Percentiles rank a stretch among this genome's conserved stretches.
Evolutionary conservation across 78 protist species (phyloP).

Genomic region (Parvularia atlantis): DNA sequence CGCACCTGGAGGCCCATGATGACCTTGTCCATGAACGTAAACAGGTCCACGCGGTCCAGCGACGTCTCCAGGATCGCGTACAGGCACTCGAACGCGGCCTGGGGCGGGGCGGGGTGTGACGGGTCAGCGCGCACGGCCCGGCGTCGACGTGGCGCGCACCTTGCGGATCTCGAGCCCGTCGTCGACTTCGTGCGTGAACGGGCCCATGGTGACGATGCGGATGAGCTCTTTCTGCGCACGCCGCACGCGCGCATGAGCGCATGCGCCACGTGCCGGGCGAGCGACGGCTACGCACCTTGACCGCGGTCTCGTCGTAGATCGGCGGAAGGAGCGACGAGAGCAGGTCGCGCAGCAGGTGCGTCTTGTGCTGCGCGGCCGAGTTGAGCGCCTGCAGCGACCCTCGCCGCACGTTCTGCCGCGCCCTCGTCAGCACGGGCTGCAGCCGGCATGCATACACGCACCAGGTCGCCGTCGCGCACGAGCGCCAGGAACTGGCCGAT

Average conservation of each 20-base stretch:
- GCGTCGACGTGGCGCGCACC: not conserved
- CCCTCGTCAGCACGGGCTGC: not conserved
- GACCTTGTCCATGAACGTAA: slow-evolving; percentile 39
- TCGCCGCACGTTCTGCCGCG: slow-evolving; percentile 53
- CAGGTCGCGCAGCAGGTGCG: slow-evolving; percentile 35
- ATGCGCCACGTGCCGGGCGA: not conserved
- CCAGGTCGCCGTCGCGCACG: slow-evolving; percentile 46
- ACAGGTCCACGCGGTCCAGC: slow-evolving; percentile 27
- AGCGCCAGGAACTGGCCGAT: slow-evolving; percentile 32
- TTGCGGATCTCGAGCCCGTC: slow-evolving; percentile 83
- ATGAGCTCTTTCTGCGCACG: slow-evolving; percentile 55
- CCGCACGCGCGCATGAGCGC: not conserved
- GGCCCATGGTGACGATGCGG: slow-evolving; percentile 82
- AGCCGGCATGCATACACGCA: not conserved
- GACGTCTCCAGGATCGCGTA: slow-evolving; percentile 69
- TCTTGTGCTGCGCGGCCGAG: slow-evolving; percentile 63
- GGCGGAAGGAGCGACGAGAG: slow-evolving; percentile 42
- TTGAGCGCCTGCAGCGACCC: slow-evolving; percentile 69
- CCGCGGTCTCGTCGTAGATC: slow-evolving; percentile 52
- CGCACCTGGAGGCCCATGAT: slow-evolving; percentile 63
- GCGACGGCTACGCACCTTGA: not conserved
- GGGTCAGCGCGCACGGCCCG: not conserved
- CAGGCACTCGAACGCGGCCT: slow-evolving; percentile 82
- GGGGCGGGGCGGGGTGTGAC: not conserved
- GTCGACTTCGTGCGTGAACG: slow-evolving; percentile 88